These are phyloP conservation scores for Calocera cornea DNA, from an alignment of 768 basidiomycete species.

Conservation along the genomic window DNA sequence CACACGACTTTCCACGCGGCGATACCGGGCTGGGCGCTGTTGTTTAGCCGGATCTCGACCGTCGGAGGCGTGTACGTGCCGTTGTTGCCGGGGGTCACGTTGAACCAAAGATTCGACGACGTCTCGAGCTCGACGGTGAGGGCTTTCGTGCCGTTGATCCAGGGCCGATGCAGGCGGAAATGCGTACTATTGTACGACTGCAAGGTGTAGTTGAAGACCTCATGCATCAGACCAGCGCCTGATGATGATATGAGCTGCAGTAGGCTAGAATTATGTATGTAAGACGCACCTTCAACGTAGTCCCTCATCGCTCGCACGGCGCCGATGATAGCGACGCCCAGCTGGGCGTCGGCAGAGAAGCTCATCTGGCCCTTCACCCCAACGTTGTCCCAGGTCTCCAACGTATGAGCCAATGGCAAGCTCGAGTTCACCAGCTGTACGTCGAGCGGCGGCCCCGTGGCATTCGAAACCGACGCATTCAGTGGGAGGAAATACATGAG, in stretches of 20 bases:
- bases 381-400: conserved; percentile 22
- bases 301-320: conserved; percentile 33
- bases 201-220: conserved; percentile 36
- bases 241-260: not conserved
- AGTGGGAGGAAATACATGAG: conserved; percentile 31
- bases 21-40: conserved; percentile 14
- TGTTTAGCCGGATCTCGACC: conserved; percentile 26
- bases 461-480: conserved; percentile 12
- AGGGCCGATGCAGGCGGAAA: conserved; percentile 29
- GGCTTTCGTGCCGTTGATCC: conserved; percentile 30
- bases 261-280: not conserved
- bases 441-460: conserved; percentile 8
- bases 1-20: conserved; percentile 26
- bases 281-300: conserved; percentile 28
- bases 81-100: conserved; percentile 25
- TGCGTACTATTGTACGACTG: conserved; percentile 24
- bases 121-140: conserved; percentile 22
- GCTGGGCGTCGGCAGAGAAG: conserved; percentile 26
- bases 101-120: conserved; percentile 26
- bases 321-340: conserved; percentile 34
- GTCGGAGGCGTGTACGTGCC: conserved; percentile 25
- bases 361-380: conserved; percentile 29
- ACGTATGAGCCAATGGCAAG: conserved; percentile 16
- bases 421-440: conserved; percentile 19
- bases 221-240: conserved; percentile 19